A percentile compares a stretch with the other conserved stretches of the same genome.
Conservation (phyloP, 1,284 basidiomycete genomes). For the Cryptococcus sp. region DNA sequence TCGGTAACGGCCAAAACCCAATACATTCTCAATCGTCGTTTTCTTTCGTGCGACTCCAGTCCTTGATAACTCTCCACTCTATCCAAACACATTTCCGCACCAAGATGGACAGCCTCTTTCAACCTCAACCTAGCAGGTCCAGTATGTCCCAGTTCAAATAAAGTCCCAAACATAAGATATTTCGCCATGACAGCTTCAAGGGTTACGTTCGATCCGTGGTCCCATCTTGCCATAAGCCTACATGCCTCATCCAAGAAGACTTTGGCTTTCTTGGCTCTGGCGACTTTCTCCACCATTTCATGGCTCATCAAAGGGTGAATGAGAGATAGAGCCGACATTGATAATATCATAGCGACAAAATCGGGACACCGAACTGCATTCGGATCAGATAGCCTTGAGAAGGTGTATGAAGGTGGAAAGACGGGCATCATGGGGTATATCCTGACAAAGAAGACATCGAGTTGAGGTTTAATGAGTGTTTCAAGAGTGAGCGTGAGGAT, state of each 20-base stretch:
- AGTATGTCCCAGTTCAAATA: conserved; percentile 24
- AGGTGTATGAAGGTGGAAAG: conserved; percentile 14
- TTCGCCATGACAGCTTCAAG: conserved; percentile 23
- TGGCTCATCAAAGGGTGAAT: conserved; percentile 25
- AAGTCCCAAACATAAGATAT: conserved; percentile 29
- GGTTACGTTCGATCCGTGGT: conserved; percentile 15
- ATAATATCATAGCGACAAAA: conserved; percentile 22
- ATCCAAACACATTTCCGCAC: conserved; percentile 20
- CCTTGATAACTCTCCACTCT: conserved; percentile 4
- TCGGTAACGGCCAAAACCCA: conserved; percentile 33
- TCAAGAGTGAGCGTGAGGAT: conserved; percentile 23
- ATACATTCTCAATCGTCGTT: conserved; percentile 19
- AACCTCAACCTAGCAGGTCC: conserved; percentile 20
- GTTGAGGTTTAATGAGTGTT: conserved; percentile 23
- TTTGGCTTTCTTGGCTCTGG: conserved; percentile 16
- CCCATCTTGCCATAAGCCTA: conserved; percentile 19
- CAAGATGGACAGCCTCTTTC: conserved; percentile 21
- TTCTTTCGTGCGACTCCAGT: conserved; percentile 9
- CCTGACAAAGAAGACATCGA: conserved; percentile 23
- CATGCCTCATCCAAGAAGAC: conserved; percentile 27
- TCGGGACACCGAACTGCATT: conserved; percentile 7
- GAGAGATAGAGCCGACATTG: conserved; percentile 22
- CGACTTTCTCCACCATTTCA: conserved; percentile 10
- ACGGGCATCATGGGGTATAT: conserved; percentile 34
- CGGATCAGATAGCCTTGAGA: conserved; percentile 10